Conservation (phyloP, 306 rosid genomes). For the Dryas alaskensis region DNA sequence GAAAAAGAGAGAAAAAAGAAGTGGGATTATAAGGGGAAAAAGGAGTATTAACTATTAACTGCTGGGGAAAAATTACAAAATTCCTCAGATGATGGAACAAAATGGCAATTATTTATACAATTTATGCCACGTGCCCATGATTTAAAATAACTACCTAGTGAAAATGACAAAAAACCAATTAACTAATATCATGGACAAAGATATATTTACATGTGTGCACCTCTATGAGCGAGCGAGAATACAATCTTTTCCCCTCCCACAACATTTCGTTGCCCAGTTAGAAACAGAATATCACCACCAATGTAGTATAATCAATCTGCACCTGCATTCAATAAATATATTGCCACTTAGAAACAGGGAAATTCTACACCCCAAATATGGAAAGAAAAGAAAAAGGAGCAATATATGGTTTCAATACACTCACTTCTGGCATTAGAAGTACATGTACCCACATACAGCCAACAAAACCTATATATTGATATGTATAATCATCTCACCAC, state of each 20-base stretch:
- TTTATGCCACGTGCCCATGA: slow-evolving; percentile 31
- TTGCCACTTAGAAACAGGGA: slow-evolving; percentile 18
- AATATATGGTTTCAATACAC: neutral
- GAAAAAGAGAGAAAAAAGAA: neutral
- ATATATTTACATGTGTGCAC: slow-evolving; percentile 58
- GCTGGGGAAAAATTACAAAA: slow-evolving; percentile 31
- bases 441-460: neutral
- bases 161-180: slow-evolving; percentile 23
- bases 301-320: slow-evolving; percentile 35
- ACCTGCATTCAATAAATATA: slow-evolving; percentile 36
- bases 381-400: neutral
- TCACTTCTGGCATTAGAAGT: neutral
- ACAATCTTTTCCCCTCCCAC: slow-evolving; percentile 32
- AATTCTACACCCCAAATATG: neutral
- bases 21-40: neutral
- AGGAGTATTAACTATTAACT: slow-evolving; percentile 6
- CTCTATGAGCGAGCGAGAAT: slow-evolving; percentile 26
- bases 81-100: slow-evolving; percentile 35
- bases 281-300: slow-evolving; percentile 29
- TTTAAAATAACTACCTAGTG: slow-evolving; percentile 19
- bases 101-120: slow-evolving; percentile 41
- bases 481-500: neutral
- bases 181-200: slow-evolving; percentile 10
- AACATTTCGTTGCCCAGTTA: slow-evolving; percentile 32
- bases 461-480: neutral